Percentiles rank a stretch among this genome's conserved stretches.
Evolutionary conservation across 139 green algal species (phyloP).

Genomic region (Closterium sp.): DNA sequence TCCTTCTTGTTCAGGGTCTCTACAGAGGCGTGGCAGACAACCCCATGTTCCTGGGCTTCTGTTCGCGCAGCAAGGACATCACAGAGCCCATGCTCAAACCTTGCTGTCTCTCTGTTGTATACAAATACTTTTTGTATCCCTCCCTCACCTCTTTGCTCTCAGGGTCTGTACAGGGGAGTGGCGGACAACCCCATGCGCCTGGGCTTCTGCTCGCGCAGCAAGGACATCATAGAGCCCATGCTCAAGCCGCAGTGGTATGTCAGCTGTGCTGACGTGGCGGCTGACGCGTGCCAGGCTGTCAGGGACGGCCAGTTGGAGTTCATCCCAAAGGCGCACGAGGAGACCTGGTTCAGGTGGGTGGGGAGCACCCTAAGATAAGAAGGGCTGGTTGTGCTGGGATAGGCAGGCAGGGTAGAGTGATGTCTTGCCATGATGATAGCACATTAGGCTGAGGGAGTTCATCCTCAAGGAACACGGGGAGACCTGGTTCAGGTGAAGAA

Average conservation of each 20-base stretch:
- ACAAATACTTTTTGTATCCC: no score
- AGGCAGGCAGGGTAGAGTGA: no score
- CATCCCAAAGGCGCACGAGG: constrained; percentile 84
- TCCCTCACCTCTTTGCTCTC: no score
- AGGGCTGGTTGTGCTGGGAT: neutral
- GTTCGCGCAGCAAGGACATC: neutral
- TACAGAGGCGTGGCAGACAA: no score
- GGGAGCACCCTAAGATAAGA: neutral
- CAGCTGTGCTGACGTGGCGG: constrained; percentile 82
- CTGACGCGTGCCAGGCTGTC: constrained; percentile 70
- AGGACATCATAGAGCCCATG: constrained; percentile 98
- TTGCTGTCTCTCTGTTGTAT: neutral
- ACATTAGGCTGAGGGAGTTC: constrained; percentile 62
- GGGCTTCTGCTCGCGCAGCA: constrained; percentile 85
- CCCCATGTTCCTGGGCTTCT: neutral
- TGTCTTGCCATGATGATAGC: no score
- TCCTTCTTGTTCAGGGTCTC: neutral
- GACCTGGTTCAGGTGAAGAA: constrained; percentile 72
- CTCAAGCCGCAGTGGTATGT: constrained; percentile 91
- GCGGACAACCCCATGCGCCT: constrained; percentile 92
- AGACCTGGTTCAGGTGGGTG: constrained; percentile 75
- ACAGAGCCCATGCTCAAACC: neutral
- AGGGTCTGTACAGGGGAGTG: constrained; percentile 34
- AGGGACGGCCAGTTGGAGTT: constrained; percentile 81
- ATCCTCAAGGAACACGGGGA: constrained; percentile 82